phyloP scores from a whole-genome alignment of 2,329 filamentous ascomycete species.

The Apiospora aurea region DNA sequence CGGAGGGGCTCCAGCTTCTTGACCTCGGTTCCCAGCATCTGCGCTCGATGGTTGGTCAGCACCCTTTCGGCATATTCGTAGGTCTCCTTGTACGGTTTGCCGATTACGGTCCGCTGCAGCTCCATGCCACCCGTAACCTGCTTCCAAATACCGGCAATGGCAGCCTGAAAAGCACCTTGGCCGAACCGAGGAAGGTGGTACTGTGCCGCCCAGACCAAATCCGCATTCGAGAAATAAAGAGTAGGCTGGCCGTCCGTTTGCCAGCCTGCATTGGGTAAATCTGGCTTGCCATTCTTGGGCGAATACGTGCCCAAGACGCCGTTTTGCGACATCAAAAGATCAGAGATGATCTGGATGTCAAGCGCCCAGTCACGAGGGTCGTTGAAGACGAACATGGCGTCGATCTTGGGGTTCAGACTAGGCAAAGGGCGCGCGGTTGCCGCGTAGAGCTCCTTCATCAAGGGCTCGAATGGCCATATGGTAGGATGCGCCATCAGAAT shows the following conservation, averaged over 20 bases:
- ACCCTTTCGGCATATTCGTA: constrained; percentile 85
- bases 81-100: constrained; percentile 80
- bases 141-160: constrained; percentile 80
- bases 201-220: constrained; percentile 86
- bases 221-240: constrained; percentile 89
- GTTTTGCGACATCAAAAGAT: constrained; percentile 79
- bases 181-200: constrained; percentile 88
- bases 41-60: constrained; percentile 66
- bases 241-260: constrained; percentile 81
- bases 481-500: constrained; percentile 76
- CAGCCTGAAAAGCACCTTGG: constrained; percentile 88
- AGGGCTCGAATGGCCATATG: constrained; percentile 83
- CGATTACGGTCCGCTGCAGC: constrained; percentile 73
- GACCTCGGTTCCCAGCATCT: constrained; percentile 47
- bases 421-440: constrained; percentile 65
- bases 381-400: constrained; percentile 93
- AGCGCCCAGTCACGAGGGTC: constrained; percentile 96
- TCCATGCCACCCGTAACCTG: constrained; percentile 70
- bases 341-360: constrained; percentile 83
- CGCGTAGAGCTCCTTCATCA: constrained; percentile 68
- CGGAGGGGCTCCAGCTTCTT: constrained; percentile 56
- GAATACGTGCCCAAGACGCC: constrained; percentile 86
- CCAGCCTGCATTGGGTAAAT: constrained; percentile 77
- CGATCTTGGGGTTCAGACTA: constrained; percentile 69
- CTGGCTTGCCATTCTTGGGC: constrained; percentile 68